Evolutionary conservation across 345 rosid species (phyloP), one percentile per base, ranked within the genome.

Genomic region (Sonneratia caseolaris): DNA sequence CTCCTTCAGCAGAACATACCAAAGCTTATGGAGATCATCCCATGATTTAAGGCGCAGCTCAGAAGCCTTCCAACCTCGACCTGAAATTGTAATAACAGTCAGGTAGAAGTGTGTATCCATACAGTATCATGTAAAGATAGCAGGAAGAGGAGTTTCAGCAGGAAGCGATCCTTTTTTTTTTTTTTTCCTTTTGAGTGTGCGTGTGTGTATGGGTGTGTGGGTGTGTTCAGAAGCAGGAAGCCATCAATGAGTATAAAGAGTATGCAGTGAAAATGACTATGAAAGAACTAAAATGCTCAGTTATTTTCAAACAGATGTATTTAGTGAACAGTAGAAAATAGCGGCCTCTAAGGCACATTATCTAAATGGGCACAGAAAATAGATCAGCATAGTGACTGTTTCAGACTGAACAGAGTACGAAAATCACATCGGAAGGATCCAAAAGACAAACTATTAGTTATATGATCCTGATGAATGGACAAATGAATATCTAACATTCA

Each of bases 21-120:
- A 92, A 21, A 92, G 87, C 82, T 89, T 96, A 37, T 89, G 87
- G 76, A 96, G 97, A 82, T 92, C 91, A 7, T 87, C 95, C 98
- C 98, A 96, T 4, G 96, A 87, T 84, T 90, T 96, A 51, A 96
- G 80, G 3, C 97, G 92, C 82, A 96, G 81, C 76, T 95, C 98
- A 64, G 89, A 77, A 72, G 98, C 97, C 80, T 95, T 95, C 97
- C 99, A 95, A 72, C 98, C 85, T 76, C 94, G 89, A 84, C 99
- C 98, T 95, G 76, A 75, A 43, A 64, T 66, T 38, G 72, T 51
- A 47, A 57, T 56, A 71, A 73, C 71, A 59, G 18, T 21, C 12
- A 3, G 11, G 37, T 15, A 64, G 14, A 43, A 74, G 55, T 32
- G 51, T 0, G 19, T 37, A 35, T 64, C 38, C 49, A 22, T n/a